Base-by-base conservation (phyloP, 2,329 filamentous ascomycete genomes). In the Trichothecium sympodiale region DNA sequence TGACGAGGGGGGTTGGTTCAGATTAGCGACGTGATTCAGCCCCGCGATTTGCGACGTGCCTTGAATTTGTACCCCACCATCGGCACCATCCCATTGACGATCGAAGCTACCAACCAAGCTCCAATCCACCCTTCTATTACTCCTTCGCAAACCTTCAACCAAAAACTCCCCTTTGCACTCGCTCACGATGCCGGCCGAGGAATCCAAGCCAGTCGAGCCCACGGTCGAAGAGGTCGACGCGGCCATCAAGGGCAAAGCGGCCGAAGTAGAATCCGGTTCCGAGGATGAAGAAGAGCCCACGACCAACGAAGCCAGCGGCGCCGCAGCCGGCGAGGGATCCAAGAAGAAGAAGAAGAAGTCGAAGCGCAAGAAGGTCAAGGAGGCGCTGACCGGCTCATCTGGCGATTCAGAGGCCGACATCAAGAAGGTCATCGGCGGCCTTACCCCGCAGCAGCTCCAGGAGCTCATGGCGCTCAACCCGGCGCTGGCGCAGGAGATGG, bases 381-480 rank as follows among this genome's bases (percentile, higher is more conserved):
- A 62, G 31, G 54, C 57, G n/a, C 47, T 64, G 42, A 52, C 50
- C 20, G 55, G 55, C 34, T 53, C 61, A 32, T 41, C 55, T 10
- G 50, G 46, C 28, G 55, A 60, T 30, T 49, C 55, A 28, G 53
- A 63, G 42, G 51, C 56, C 33, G 55, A 64, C 13, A 51, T 66
- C 36, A 65, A 68, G 46, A 67, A 70, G 46, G 67, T 71, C 34
- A 60, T 77, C 39, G 59, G 64, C 23, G 63, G 62, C 33, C 61
- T 80, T 38, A 70, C 68, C 20, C 62, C 67, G 29, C 60, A 73
- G 41, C 73, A 80, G 51, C 59, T 78, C 41, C 56, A 74, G 41
- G 75, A 85, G 44, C 68, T 91, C 40, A 71, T 84, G 49, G 67
- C 71, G 36, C 75, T 86, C 48, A 78, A 88, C 54, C 80, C 80